Conservation (phyloP, 495 filamentous ascomycete species). For the Chaetomidium leptoderma region DNA sequence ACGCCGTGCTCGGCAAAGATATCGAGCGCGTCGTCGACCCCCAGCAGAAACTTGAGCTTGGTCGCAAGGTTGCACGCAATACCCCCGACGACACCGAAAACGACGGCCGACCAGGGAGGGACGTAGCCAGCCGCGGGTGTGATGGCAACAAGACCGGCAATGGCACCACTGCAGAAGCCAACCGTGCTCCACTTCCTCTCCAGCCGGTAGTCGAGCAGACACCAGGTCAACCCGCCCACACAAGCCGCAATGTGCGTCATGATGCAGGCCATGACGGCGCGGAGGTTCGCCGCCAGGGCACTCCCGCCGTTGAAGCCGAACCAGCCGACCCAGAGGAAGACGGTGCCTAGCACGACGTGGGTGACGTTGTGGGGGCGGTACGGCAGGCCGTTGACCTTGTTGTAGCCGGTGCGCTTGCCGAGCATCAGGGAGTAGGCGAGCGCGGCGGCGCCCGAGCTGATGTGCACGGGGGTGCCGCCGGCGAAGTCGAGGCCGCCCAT, state of each 20-base stretch:
- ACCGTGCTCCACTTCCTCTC: slow-evolving; percentile 97
- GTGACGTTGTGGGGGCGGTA: slow-evolving; percentile 98
- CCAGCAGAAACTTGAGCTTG: slow-evolving; percentile 88
- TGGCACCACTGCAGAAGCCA: slow-evolving; percentile 93
- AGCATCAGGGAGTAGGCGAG: slow-evolving; percentile 89
- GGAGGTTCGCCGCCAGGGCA: slow-evolving; percentile 83
- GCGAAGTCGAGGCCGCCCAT: slow-evolving; percentile 94
- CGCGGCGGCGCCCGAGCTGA: slow-evolving; percentile 83
- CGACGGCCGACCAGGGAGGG: slow-evolving; percentile 83
- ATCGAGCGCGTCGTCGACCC: slow-evolving; percentile 87
- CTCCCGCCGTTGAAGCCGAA: slow-evolving; percentile 97
- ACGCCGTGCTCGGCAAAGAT: slow-evolving; percentile 92
- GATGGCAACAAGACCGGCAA: slow-evolving; percentile 91
- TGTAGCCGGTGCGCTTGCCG: slow-evolving; percentile 83
- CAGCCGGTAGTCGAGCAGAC: slow-evolving; percentile 87
- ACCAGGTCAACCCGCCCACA: slow-evolving; percentile 93
- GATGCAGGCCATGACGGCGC: slow-evolving; percentile 72
- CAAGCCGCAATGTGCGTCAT: slow-evolving; percentile 74
- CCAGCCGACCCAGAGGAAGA: slow-evolving; percentile 99
- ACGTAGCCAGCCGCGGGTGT: slow-evolving; percentile 90
- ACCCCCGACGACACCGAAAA: slow-evolving; percentile 84
- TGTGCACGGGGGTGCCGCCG: slow-evolving; percentile 94
- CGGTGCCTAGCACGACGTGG: slow-evolving; percentile 92
- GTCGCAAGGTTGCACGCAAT: slow-evolving; percentile 91
- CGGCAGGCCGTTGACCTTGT: slow-evolving; percentile 77